Evolutionary conservation across 83 land plant species (phyloP).

Genomic region (Larix sibirica): DNA sequence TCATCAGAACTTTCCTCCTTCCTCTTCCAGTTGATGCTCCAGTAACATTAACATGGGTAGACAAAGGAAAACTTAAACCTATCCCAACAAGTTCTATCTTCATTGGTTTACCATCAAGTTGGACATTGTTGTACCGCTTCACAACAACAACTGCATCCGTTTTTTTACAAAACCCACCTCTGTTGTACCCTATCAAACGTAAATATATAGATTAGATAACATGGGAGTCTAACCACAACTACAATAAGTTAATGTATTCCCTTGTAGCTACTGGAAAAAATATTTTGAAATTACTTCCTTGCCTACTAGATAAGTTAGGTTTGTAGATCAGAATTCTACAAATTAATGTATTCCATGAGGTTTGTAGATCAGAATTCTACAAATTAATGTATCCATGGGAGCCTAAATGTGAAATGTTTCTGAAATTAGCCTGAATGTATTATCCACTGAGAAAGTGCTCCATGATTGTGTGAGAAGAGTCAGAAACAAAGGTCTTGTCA

Average conservation of each 20-base stretch:
- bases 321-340: neutral
- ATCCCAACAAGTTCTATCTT: constrained; percentile 66
- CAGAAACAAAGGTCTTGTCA: neutral
- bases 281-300: too few species aligned
- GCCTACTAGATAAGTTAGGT: neutral
- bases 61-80: constrained; percentile 30
- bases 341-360: too few species aligned
- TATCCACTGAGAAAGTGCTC: neutral
- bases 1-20: constrained; percentile 57
- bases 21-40: constrained; percentile 44
- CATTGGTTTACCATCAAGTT: constrained; percentile 80
- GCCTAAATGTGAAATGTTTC: too few species aligned
- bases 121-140: constrained; percentile 75
- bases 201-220: neutral
- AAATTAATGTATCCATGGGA: too few species aligned
- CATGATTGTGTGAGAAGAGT: neutral
- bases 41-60: constrained; percentile 51
- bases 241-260: neutral
- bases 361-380: neutral
- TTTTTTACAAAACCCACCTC: constrained; percentile 60
- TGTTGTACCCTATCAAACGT: constrained; percentile 60
- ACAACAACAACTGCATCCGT: constrained; percentile 69
- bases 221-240: neutral
- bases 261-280: neutral
- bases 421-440: too few species aligned